These are phyloP conservation scores for Helotiales sp. DNA, from an alignment of 2,329 filamentous ascomycete genomes.

Conservation along the genomic window DNA sequence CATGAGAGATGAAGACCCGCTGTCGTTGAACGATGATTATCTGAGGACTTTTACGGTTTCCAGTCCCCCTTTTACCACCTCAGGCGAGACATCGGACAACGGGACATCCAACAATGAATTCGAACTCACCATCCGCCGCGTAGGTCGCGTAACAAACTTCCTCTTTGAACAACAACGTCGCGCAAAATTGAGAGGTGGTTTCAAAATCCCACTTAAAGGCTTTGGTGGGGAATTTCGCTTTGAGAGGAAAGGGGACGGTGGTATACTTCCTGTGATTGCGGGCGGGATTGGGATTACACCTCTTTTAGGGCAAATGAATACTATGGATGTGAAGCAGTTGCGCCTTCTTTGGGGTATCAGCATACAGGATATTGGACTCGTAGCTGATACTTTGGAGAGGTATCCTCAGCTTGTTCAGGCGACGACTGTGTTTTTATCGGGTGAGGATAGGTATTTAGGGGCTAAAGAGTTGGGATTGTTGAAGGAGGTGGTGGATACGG, in stretches of 20 bases:
- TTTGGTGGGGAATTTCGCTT: conserved; percentile 9
- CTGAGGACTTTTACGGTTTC: conserved; percentile 8
- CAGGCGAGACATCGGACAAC: neutral
- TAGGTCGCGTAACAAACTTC: conserved; percentile 2
- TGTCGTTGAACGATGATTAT: neutral
- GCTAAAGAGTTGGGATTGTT: neutral
- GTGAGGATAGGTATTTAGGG: neutral
- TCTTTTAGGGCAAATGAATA: neutral
- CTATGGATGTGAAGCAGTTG: neutral
- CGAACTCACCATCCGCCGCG: conserved; percentile 1
- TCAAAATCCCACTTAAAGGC: conserved; percentile 2
- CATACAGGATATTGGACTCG: conserved; percentile 4
- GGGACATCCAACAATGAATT: conserved; percentile 1
- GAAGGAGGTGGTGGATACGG: neutral
- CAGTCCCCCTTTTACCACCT: neutral
- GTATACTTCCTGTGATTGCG: neutral
- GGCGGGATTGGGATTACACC: conserved; percentile 15
- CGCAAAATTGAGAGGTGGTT: neutral
- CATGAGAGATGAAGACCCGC: conserved; percentile 8
- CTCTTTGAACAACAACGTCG: conserved; percentile 4
- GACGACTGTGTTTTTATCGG: conserved; percentile 7
- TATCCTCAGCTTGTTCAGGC: neutral
- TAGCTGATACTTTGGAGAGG: conserved; percentile 10
- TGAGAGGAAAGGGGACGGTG: neutral
- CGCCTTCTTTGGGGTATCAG: neutral